Evolutionary conservation across 495 filamentous ascomycete genomes (phyloP), one percentile per base, ranked within the genome.

Genomic region (Aspergillus steynii): DNA sequence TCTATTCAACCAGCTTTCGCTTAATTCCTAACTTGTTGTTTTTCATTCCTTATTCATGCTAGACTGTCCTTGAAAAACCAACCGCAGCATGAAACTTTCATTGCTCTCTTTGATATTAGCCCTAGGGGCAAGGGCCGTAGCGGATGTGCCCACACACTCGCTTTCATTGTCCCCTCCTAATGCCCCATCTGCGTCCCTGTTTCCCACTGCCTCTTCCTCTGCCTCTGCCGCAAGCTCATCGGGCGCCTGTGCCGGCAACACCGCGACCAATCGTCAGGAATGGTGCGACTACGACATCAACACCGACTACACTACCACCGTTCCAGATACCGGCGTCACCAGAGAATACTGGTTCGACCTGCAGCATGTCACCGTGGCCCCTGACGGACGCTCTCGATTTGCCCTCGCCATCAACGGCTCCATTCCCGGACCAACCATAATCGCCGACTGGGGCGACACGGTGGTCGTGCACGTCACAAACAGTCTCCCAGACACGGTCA

Each of bases 331-430:
- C 0, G 70, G 70, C 5, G 67, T 74, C 1, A 70, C 65, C 4
- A 63, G 70, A 8, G 73, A 78, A 31, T 77, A 73, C 56, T 74
- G 65, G 64, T 65, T 76, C 9, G 53, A 67, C 0, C n/a, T 78
- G 0, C 59, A 68, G 10, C 57, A 77, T 8, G 82, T 89, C 14
- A 85, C 76, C 27, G 82, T 85, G 3, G 88, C 91, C 63, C 92
- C 91, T 9, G 92, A 96, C 73, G 89, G 87, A 15, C 66, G 78
- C 37, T 77, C 79, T 42, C 78, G 87, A 20, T 81, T 80, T 32
- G 84, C 80, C 5, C 90, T 93, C 68, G 86, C 88, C 53, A 87
- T 93, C 76, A 95, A 95, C 68, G 86, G 84, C 0, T 71, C 89
- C 0, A 77, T 88, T 34, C 90, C 89, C 5, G 75, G 76, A 7